Evolutionary conservation across 2,329 filamentous ascomycete species (phyloP), one percentile per base, ranked within the genome.

Genomic region (Hymenoscyphus fraxineus): DNA sequence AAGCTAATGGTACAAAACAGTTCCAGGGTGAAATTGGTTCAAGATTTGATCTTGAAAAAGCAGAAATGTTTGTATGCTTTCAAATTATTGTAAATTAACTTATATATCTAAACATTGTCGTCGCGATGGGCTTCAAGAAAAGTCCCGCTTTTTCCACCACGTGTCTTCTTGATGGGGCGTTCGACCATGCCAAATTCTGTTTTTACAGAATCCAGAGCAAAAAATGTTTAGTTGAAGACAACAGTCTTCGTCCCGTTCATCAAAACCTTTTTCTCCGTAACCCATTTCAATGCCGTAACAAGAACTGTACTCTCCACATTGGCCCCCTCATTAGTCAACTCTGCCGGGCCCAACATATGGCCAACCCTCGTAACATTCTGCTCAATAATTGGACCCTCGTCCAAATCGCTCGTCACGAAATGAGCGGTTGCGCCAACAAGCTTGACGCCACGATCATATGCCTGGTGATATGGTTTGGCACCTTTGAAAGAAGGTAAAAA

Each of bases 401-500:
- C 91, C 67, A 95, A 78, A 77, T 94, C 91, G 35, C 89, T 90
- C 1, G 91, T 95, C 69, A 94, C 91, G 71, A 94, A 94, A 78
- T 95, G 91, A 5, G 91, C 91, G 1, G 90, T 93, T 31, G 91
- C 91, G 65, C 91, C 91, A 64, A 93, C 93, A 71, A 95, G 94
- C 84, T 95, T 95, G 69, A 95, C 91, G 66, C 91, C 91, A 35
- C 91, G 85, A 68, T 94, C 91, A 75, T 90, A 93, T 7, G 91
- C 91, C 81, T 95, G 91, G 77, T 94, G 91, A 78, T 95, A 95
- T 2, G 91, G 91, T 79, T 92, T 92, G 38, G 91, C 91, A 66
- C 91, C 91, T 83, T 95, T 95, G 85, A 95, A 95, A 10, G 85
- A 88, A 0, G 91, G 91, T 82, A 95, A 77, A 85, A 95, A 95